Evolutionary conservation across 2,329 filamentous ascomycete genomes (phyloP).

Genomic region (Dactylonectria estremocensis): DNA sequence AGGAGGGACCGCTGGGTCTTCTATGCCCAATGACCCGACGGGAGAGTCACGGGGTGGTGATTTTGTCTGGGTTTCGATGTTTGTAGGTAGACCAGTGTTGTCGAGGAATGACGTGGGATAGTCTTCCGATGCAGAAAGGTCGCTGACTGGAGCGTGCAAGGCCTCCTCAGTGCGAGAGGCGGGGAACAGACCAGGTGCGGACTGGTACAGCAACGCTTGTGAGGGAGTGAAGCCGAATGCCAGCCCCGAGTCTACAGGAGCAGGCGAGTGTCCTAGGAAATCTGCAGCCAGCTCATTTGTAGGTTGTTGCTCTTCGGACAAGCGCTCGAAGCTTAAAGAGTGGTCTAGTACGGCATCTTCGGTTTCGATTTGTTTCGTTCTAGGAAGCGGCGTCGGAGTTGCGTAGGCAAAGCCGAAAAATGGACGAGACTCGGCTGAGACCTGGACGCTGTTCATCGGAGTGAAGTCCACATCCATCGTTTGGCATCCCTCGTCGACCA

Average conservation of each 20-base stretch:
- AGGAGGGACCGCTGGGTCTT: conserved; percentile 11
- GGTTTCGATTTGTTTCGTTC: conserved; percentile 37
- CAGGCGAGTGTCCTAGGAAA: conserved; percentile 32
- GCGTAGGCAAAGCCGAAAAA: conserved; percentile 43
- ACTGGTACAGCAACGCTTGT: conserved; percentile 38
- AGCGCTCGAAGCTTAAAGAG: conserved; percentile 30
- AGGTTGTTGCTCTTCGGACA: conserved; percentile 23
- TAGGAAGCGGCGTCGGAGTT: conserved; percentile 44
- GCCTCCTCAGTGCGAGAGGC: conserved; percentile 16
- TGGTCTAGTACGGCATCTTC: conserved; percentile 28
- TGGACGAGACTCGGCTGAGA: conserved; percentile 47
- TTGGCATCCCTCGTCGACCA: conserved; percentile 57
- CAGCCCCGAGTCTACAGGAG: conserved; percentile 30
- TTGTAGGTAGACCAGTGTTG: conserved; percentile 11
- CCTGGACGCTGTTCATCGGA: conserved; percentile 47
- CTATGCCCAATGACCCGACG: background rate
- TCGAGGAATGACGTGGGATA: conserved; percentile 47
- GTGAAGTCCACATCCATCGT: conserved; percentile 51
- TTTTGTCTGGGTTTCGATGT: conserved; percentile 27
- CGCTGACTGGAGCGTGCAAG: conserved; percentile 23
- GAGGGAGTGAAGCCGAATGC: conserved; percentile 38
- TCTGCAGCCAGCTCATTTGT: conserved; percentile 21
- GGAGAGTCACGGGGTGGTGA: conserved; percentile 31
- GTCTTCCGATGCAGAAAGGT: conserved; percentile 26
- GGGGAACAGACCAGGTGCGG: conserved; percentile 33